A percentile compares a stretch with the other conserved stretches of the same genome.
These are phyloP conservation scores for Tylopilus orsonianus DNA, from an alignment of 1,284 basidiomycete genomes.

Conservation along the genomic window DNA sequence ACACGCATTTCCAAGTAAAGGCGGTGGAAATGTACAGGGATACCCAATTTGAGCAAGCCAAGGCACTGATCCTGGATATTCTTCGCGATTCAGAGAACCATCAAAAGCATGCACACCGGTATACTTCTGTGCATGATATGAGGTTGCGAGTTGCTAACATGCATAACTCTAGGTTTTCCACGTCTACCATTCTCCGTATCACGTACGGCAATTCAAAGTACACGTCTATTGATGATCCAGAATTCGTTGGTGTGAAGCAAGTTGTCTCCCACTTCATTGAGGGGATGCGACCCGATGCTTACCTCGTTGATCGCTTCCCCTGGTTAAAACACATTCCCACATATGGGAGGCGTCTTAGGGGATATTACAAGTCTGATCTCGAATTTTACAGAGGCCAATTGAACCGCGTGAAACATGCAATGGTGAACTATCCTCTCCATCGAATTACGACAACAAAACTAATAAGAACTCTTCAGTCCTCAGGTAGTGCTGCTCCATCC, in stretches of 20 bases:
- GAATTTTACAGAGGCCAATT: constrained; percentile 52
- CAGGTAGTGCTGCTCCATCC: constrained; percentile 40
- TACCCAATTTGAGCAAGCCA: constrained; percentile 38
- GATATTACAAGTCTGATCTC: constrained; percentile 55
- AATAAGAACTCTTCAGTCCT: constrained; percentile 18
- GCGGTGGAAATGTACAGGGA: constrained; percentile 35
- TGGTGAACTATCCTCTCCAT: constrained; percentile 35
- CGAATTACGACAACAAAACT: constrained; percentile 7
- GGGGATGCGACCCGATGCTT: constrained; percentile 54
- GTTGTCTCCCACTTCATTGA: constrained; percentile 50
- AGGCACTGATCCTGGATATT: constrained; percentile 39
- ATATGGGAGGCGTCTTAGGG: constrained; percentile 24
- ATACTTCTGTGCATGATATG: too few relatives aligned
- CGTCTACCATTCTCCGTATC: constrained; percentile 62
- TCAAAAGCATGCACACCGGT: constrained; percentile 34
- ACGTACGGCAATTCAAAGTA: constrained; percentile 59
- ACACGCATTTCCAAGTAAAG: constrained; percentile 40
- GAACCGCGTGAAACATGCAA: constrained; percentile 41
- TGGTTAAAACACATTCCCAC: constrained; percentile 44
- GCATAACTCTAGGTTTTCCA: constrained; percentile 48
- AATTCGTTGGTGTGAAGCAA: constrained; percentile 51
- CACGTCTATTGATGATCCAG: constrained; percentile 54
- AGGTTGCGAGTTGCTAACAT: too few relatives aligned
- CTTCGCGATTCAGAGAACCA: constrained; percentile 37
- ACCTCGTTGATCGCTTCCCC: constrained; percentile 59